Evolutionary conservation across 306 rosid genomes (phyloP), one percentile per base, ranked within the genome.

Genomic region (Cyclanthera cordifolia): DNA sequence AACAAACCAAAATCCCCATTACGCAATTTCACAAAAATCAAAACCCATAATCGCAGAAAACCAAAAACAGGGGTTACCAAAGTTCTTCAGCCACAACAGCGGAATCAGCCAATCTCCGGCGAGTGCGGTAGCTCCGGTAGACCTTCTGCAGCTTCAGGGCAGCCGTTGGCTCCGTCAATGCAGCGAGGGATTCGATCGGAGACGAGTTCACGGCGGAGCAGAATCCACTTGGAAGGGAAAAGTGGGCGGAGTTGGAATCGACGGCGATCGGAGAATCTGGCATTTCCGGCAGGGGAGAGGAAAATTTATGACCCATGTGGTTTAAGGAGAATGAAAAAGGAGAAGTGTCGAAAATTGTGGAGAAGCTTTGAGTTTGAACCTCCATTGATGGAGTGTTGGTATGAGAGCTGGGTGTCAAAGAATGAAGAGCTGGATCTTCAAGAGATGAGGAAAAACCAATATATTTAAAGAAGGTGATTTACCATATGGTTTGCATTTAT

Each of bases 1-100:
- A 34, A 57, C 77, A 34, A 6, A 58, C 72, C 47, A 53, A 11
- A 43, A 8, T 14, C 58, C 82, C 69, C 56, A 50, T 50, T 65
- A 49, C 52, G 30, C 60, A 51, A 58, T 27, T 30, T 51, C 8
- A 27, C 10, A 27, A 30, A 59, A 41, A 30, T 52, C 41, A 15
- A 25, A 21, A 7, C 17, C 45, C 32, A 52, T 19, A 17, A 1
- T 13, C 41, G 21, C 17, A 47, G 9, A n/a, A 16, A 12, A 25
- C 20, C 19, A 28, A 25, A 48, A 5, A 52, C 69, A 53, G 77
- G 64, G 66, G 82, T 58, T 15, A 88, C 97, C 97, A 91, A 2
- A 87, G 88, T 75, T 91, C 96, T 69, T 91, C 97, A 0, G 87
- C 97, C 24, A 91, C 92, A 66, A 91, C 88, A 70, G 97, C 97